Base-by-base conservation (phyloP, 208 protist species). In the Balamuthia mandrillaris region DNA sequence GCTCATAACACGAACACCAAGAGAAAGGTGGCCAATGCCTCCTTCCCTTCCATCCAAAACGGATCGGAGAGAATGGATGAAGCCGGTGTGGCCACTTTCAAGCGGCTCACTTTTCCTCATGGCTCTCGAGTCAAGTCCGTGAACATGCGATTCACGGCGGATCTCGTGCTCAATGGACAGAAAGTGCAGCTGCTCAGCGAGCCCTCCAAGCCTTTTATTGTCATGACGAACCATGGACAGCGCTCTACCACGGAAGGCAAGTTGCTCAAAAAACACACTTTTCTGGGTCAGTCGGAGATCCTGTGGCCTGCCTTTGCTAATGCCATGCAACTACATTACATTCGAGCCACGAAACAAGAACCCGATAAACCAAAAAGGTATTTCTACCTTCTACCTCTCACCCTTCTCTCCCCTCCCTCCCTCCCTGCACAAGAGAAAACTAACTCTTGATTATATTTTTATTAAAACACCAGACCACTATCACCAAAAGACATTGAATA, bases 211-310 rank as follows among this genome's bases (percentile, higher is more conserved):
- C 66, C 66, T 27, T 77, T 77, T 45, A 77, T 77, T 45, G 66
- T 77, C 66, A 77, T 77, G 66, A 77, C 66, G 44, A 77, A 77
- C 42, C 66, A 77, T 45, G 66, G 66, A 49, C 66, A 77, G 66
- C 27, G 66, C 24, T 77, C 66, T 27, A 77, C 66, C 66, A 77
- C 24, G 47, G 68, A 78, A 47, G 68, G 68, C 45, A 78, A 78
- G 68, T 47, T 78, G 44, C 16, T 78, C 27, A 78, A 78, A 47
- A 78, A 78, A 47, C 68, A 78, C 45, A 78, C 68, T 21, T 78
- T 78, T 21, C 45, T 47, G 31, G 58, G 58, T 37, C 68, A 47
- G 1, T 51, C 68, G 3, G 75, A 82, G 75, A 66, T 82, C 7
- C 49, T 54, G 10, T 82, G 75, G 75, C 75, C 75, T 7, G 56